phyloP scores from a whole-genome alignment of 164 flowering plant species.

The Piper betle region DNA sequence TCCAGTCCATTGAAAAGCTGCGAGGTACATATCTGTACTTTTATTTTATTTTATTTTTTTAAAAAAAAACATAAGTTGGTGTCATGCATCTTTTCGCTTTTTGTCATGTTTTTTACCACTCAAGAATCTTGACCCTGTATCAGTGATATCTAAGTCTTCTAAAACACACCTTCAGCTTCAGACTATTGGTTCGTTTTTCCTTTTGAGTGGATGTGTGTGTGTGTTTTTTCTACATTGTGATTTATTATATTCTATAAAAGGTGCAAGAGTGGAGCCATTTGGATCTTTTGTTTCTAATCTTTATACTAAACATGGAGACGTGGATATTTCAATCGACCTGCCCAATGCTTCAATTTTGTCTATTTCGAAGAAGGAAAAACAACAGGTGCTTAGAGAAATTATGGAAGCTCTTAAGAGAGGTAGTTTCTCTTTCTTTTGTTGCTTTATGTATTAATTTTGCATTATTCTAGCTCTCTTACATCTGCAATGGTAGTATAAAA shows the following conservation, averaged over 20 bases:
- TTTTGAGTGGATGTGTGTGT: neutral
- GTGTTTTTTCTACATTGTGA: neutral
- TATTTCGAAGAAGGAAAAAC: constrained; percentile 43
- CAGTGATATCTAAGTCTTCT: neutral
- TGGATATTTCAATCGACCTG: constrained; percentile 77
- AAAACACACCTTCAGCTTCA: neutral
- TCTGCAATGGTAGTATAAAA: too few relatives aligned
- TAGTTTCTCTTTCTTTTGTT: constrained; percentile 7
- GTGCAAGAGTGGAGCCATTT: constrained; percentile 86
- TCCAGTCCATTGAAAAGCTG: constrained; percentile 42
- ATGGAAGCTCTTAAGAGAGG: constrained; percentile 40
- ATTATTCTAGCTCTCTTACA: too few relatives aligned
- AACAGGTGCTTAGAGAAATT: constrained; percentile 31
- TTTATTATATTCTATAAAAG: constrained; percentile 17
- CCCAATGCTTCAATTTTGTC: constrained; percentile 32
- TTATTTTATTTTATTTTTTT: neutral
- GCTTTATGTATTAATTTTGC: neutral
- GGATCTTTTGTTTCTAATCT: constrained; percentile 89
- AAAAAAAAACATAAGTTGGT: neutral
- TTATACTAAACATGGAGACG: constrained; percentile 72
- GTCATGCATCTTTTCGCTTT: neutral
- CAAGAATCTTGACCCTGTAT: neutral
- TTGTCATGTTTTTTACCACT: neutral
- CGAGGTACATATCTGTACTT: constrained; percentile 37
- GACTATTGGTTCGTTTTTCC: neutral